Percentiles rank a stretch among this genome's conserved stretches.
Evolutionary conservation across 1,284 basidiomycete genomes (phyloP).

Genomic region (Ceratobasidium sp.): DNA sequence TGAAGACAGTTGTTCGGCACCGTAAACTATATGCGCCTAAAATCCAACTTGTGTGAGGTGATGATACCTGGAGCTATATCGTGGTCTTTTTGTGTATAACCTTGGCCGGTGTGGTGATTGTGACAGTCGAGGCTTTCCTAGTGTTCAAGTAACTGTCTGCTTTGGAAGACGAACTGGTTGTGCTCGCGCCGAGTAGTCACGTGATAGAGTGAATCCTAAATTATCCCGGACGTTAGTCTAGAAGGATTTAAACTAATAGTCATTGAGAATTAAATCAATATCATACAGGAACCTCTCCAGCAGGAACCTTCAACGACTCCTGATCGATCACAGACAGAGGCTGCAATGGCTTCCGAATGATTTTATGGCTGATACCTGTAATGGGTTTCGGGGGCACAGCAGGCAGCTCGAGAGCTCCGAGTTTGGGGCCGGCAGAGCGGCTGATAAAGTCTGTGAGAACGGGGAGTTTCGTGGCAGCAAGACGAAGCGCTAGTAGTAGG

Average conservation of each 20-base stretch:
- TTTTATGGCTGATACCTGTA: constrained; percentile 37
- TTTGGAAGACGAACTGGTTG: too few species aligned
- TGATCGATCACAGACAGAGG: constrained; percentile 23
- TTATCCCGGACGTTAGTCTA: too few species aligned
- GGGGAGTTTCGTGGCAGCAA: constrained; percentile 92
- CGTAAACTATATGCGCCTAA: too few species aligned
- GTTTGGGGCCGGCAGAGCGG: constrained; percentile 76
- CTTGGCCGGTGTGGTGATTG: too few species aligned
- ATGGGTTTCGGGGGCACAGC: constrained; percentile 28
- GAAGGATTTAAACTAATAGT: neutral
- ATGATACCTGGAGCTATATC: too few species aligned
- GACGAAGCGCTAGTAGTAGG: constrained; percentile 78
- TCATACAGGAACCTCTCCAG: constrained; percentile 29
- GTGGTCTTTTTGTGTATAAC: too few species aligned
- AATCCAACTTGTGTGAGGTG: too few species aligned
- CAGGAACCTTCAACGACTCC: constrained; percentile 34
- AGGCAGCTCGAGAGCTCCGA: constrained; percentile 76
- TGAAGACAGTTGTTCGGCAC: too few species aligned
- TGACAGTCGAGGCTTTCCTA: too few species aligned
- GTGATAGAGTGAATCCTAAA: too few species aligned
- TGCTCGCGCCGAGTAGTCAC: too few species aligned
- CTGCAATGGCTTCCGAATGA: constrained; percentile 33
- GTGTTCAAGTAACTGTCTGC: too few species aligned
- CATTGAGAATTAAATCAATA: neutral
- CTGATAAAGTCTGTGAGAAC: constrained; percentile 92